Base-by-base conservation (phyloP, 2,329 filamentous ascomycete genomes). In the Xylaria sp. region DNA sequence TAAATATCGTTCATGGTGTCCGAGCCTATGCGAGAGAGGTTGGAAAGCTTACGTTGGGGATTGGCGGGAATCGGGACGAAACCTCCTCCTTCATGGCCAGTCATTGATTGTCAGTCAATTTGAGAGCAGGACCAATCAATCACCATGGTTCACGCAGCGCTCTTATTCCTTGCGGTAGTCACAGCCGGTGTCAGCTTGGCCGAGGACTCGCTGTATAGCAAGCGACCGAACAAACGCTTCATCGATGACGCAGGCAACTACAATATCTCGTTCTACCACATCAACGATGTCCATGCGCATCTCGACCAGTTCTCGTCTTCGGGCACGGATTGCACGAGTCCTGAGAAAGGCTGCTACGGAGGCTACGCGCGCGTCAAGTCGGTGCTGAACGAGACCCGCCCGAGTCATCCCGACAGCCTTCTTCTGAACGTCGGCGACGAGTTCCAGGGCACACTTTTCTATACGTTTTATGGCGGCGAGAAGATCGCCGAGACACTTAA, bases 201-300 rank as follows among this genome's bases (percentile, higher is more conserved):
- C 48, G 82, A 84, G 63, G 85, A 87, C 74, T 81, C 81, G 13
- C 79, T 88, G 31, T 81, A 83, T 74, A 87, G 84, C 77, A 80
- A 80, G 71, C 83, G 83, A 40, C 72, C 85, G 48, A 73, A 76
- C 48, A 88, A 86, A 80, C 84, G 86, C 40, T 84, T 82, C 68
- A 78, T 85, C 56, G 83, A 87, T 71, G 77, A 77, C 28, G 75
- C 81, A 4, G 85, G 85, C 42, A 82, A 87, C 72, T 87, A 83
- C 76, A 87, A 87, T 75, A 84, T 88, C 66, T 87, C 88, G 6
- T 90, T 91, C 80, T 90, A 90, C 79, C 89, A 91, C 77, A 84
- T 91, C 82, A 91, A 91, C 75, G 89, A 91, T 75, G 87, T 91
- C 15, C 89, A 91, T 76, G 85, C 89, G 15, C 89, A 91, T 75